Evolutionary conservation across 257 asterid genomes (phyloP), one percentile per base, ranked within the genome.

Genomic region (Knoxia roxburghii): DNA sequence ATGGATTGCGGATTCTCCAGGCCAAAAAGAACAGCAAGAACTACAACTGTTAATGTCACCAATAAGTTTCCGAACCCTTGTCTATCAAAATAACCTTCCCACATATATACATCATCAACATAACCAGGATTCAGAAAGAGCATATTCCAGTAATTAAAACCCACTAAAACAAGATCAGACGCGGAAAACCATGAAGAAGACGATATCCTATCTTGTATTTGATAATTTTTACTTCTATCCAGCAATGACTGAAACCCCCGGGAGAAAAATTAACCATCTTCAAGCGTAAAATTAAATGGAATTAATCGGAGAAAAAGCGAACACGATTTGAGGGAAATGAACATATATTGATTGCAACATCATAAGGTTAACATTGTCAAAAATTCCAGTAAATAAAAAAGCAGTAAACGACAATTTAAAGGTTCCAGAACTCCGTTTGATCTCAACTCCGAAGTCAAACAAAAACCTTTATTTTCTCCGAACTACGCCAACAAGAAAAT

Each of bases 401-500:
- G 54, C 21, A 54, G 64, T 43, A 60, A 59, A 35, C n/a, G n/a
- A 37, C 35, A 61, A 12, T 61, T 17, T 40, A 29, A 61, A 39
- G 35, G 55, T 33, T 49, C 27, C 59, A 51, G 7, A 29, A 29
- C 29, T 45, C 17, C 45, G 20, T 13, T 45, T 51, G 62, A 64
- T 51, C 41, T 61, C 72, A 72, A 35, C 67, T 37, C 56, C 7
- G 55, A 21, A 58, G 30, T 58, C 77, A 50, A 49, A 23, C 43
- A 41, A 73, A 72, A 66, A 17, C 68, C 67, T 62, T 73, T 65
- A 65, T 73, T 73, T 41, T 7, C 13, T 57, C 32, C 24, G 43
- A 32, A 30, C 76, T 65, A 46, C 43, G 23, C 65, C 71, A 37
- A 46, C 24, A 72, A 20, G 15, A 65, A 57, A 4, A 64, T 64